Evolutionary conservation across 129 eudicot genomes (phyloP).

Genomic region (Dittrichia graveolens): DNA sequence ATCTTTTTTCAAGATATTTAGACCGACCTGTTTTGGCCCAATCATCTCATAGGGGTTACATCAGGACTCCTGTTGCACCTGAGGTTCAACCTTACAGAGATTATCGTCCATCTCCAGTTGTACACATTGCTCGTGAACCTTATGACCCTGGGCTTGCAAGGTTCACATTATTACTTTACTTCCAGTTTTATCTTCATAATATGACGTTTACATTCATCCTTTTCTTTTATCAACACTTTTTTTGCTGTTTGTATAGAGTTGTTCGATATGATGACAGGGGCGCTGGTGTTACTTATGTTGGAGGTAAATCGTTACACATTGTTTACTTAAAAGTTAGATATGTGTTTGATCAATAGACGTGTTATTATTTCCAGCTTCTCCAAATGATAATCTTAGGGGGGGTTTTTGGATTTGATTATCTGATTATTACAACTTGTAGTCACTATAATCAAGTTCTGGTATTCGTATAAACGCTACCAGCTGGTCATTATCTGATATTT

Average conservation of each 20-base stretch:
- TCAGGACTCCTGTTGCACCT: constrained; percentile 33
- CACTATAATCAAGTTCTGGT: too few species aligned
- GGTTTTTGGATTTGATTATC: background rate
- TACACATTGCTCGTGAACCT: constrained; percentile 29
- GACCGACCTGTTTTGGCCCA: constrained; percentile 34
- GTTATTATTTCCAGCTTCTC: too few species aligned
- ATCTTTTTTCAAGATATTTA: constrained; percentile 38
- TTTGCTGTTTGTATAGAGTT: constrained; percentile 26
- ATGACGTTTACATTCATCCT: constrained; percentile 10
- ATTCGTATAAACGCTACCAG: too few species aligned
- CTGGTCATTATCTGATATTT: too few species aligned
- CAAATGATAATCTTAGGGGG: background rate
- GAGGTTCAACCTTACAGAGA: constrained; percentile 38
- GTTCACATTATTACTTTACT: constrained; percentile 22
- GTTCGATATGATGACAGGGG: constrained; percentile 43
- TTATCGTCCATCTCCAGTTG: constrained; percentile 30
- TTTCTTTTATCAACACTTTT: constrained; percentile 1
- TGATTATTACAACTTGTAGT: background rate
- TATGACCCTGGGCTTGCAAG: constrained; percentile 36
- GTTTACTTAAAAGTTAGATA: background rate
- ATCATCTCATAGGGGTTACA: constrained; percentile 43
- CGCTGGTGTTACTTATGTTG: constrained; percentile 37
- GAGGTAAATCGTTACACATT: constrained; percentile 32
- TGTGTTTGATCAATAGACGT: background rate
- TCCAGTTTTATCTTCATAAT: background rate